A percentile compares a stretch with the other conserved stretches of the same genome.
Conservation (phyloP, 129 eudicot species). For the Deinandra increscens region DNA sequence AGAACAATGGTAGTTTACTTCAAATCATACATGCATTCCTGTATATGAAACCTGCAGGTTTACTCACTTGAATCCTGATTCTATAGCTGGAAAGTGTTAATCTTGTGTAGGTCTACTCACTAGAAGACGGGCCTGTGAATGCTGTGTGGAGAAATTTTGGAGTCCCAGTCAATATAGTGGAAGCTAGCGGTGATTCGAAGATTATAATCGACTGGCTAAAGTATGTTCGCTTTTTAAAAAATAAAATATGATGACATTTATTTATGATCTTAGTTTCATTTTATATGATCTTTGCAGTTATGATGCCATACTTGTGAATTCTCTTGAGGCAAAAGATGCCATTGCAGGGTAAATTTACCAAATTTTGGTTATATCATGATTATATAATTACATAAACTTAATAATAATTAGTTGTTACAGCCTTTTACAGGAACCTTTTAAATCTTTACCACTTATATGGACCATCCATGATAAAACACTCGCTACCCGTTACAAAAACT, state of each 20-base stretch:
- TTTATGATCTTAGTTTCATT: constrained; percentile 12
- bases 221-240: constrained; percentile 39
- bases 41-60: too few relatives aligned
- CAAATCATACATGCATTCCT: too few relatives aligned
- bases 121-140: constrained; percentile 75
- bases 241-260: not conserved
- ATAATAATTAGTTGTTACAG: constrained; percentile 67
- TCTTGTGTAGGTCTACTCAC: constrained; percentile 64
- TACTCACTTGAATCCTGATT: not conserved
- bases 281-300: constrained; percentile 59
- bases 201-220: constrained; percentile 79
- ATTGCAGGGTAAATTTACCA: constrained; percentile 56
- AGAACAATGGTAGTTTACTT: not conserved
- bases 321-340: constrained; percentile 57
- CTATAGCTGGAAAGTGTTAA: not conserved
- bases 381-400: constrained; percentile 26
- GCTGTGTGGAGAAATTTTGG: constrained; percentile 66
- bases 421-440: constrained; percentile 95
- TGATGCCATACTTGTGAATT: constrained; percentile 77
- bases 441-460: constrained; percentile 83
- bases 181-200: constrained; percentile 30
- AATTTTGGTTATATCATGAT: constrained; percentile 1
- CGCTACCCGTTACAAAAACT: constrained; percentile 52
- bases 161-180: constrained; percentile 46
- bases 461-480: constrained; percentile 71